A percentile compares a stretch with the other conserved stretches of the same genome.
These are phyloP conservation scores for Fraxinus albicans DNA, from an alignment of 305 asterid species.

Conservation along the genomic window DNA sequence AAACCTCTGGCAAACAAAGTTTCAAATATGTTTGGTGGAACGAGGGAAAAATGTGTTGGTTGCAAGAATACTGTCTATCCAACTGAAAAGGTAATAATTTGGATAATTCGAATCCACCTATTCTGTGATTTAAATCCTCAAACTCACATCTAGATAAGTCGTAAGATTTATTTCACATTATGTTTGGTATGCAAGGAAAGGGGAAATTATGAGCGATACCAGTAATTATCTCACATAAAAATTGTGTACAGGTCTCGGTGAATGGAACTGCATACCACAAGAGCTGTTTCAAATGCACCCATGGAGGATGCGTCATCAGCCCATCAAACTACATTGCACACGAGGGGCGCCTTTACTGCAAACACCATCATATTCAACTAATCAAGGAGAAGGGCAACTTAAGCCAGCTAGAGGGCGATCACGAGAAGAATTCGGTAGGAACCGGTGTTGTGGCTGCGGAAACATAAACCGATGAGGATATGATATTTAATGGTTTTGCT, in stretches of 20 bases:
- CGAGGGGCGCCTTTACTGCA: slow-evolving; percentile 91
- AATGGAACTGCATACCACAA: slow-evolving; percentile 91
- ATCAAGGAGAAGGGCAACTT: slow-evolving; percentile 97
- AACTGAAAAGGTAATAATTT: slow-evolving; percentile 71
- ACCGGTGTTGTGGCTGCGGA: slow-evolving; percentile 33
- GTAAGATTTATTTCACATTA: not conserved
- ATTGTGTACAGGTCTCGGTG: slow-evolving; percentile 66
- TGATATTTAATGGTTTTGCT: slow-evolving; percentile 6
- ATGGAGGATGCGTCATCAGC: slow-evolving; percentile 92
- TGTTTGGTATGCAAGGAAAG: not conserved
- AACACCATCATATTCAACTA: slow-evolving; percentile 93
- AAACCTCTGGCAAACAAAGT: slow-evolving; percentile 74
- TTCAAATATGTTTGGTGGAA: slow-evolving; percentile 84
- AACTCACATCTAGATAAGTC: not conserved
- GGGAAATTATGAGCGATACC: not conserved
- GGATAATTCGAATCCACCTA: not conserved
- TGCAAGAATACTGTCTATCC: slow-evolving; percentile 89
- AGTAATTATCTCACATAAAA: not conserved
- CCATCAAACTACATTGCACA: slow-evolving; percentile 96
- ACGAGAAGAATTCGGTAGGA: slow-evolving; percentile 34
- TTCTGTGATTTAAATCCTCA: not conserved
- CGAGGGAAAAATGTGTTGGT: slow-evolving; percentile 87
- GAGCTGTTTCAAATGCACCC: slow-evolving; percentile 95
- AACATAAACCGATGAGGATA: slow-evolving; percentile 18
- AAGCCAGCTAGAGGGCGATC: slow-evolving; percentile 91